phyloP scores from a whole-genome alignment of 2,329 filamentous ascomycete species.

The Botrytis hyacinthi region DNA sequence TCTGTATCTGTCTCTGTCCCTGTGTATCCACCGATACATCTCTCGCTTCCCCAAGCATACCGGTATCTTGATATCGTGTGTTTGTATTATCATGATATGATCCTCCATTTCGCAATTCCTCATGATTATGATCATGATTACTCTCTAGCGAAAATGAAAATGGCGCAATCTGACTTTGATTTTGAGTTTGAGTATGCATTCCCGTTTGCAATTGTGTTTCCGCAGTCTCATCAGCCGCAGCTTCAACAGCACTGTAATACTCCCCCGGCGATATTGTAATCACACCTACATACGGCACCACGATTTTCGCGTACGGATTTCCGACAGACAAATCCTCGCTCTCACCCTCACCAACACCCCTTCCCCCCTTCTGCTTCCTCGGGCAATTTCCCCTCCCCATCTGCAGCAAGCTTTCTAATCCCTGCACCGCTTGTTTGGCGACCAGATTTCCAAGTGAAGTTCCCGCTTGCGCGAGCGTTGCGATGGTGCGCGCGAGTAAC shows the following conservation, averaged over 20 bases:
- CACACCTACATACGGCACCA: not conserved
- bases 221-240: not conserved
- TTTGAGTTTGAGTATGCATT: too few relatives aligned
- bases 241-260: not conserved
- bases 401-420: not conserved
- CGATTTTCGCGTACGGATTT: not conserved
- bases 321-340: too few relatives aligned
- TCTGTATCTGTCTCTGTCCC: not conserved
- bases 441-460: not conserved
- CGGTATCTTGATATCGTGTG: not conserved
- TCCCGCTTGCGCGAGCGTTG: not conserved
- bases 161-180: too few relatives aligned
- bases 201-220: not conserved
- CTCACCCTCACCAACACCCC: too few relatives aligned
- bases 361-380: too few relatives aligned
- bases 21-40: not conserved
- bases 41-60: not conserved
- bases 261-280: not conserved
- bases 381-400: not conserved
- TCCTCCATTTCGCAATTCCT: not conserved
- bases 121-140: not conserved
- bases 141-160: not conserved
- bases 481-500: not conserved
- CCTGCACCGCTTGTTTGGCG: not conserved
- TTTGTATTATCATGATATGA: too few relatives aligned